Evolutionary conservation across 1,284 basidiomycete genomes (phyloP), one percentile per base, ranked within the genome.

Genomic region (Heterobasidion occidentale): DNA sequence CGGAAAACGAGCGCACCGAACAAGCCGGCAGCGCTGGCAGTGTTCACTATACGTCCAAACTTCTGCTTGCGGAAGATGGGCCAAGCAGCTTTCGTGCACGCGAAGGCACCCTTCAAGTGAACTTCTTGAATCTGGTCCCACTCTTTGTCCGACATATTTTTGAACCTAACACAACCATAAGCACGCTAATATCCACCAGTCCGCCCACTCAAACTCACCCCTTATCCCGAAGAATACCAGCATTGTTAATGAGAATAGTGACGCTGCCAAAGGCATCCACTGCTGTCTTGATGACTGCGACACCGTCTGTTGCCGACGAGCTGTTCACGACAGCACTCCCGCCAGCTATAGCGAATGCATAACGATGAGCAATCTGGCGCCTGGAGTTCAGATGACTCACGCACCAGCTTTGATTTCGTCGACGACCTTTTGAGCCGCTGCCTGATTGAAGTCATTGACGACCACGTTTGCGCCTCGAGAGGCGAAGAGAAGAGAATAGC

Each of bases 31-130:
- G 91, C 89, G 62, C 92, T 95, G 34, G 93, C 78, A n/a, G 91
- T 94, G 74, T 96, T 98, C 65, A 98, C 79, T 60, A 98, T 79
- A 54, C 94, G 85, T 14, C 94, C 94, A 63, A 90, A 97, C 75
- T 94, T 94, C 70, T 98, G 94, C 68, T 92, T 91, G 65, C 92
- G 83, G 81, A 99, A 97, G 69, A 92, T 75, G 2, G 95, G 94
- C 97, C 96, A 99, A 36, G 86, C 94, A 48, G 97, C 96, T 70
- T 95, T 96, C 47, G 92, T 90, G 72, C 94, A 97, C n/a, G 93
- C 78, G 72, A 87, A 99, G 0, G 96, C 88, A 54, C 95, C 96
- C 73, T 95, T 97, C 61, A 99, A 76, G 70, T 99, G 97, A 19
- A 99, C 95, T 20, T 88, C 84, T 55, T 84, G 80, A 60, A 98